Percentiles rank a stretch among this genome's conserved stretches.
Evolutionary conservation across 164 flowering plant genomes (phyloP).

Genomic region (Berberis thunbergii): DNA sequence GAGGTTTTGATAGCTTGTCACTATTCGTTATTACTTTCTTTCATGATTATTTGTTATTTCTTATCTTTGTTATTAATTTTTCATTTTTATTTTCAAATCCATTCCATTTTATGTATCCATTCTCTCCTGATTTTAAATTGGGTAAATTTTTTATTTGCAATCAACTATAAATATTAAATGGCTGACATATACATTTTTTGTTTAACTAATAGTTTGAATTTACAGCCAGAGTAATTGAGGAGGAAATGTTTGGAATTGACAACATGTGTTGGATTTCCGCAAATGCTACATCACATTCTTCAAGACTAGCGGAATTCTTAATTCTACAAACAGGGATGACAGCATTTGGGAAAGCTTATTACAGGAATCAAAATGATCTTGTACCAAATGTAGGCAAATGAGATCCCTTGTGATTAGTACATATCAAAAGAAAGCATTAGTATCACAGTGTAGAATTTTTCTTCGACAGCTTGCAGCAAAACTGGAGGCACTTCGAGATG

Average conservation of each 20-base stretch:
- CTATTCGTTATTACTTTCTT: too few relatives aligned
- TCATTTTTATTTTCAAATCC: too few relatives aligned
- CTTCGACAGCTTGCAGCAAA: conserved; percentile 69
- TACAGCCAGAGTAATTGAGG: conserved; percentile 91
- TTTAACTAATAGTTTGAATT: conserved; percentile 10
- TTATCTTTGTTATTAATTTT: too few relatives aligned
- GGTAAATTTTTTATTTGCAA: too few relatives aligned
- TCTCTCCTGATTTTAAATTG: too few relatives aligned
- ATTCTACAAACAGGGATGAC: conserved; percentile 95
- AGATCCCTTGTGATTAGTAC: not conserved
- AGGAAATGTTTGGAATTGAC: conserved; percentile 91
- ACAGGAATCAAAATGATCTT: conserved; percentile 65
- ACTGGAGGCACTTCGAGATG: conserved; percentile 88
- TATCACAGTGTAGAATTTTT: not conserved
- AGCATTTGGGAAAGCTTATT: conserved; percentile 89
- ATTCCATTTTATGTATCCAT: too few relatives aligned
- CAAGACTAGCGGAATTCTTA: conserved; percentile 60
- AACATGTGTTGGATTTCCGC: conserved; percentile 94
- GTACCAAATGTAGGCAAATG: conserved; percentile 68
- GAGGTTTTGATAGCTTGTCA: too few relatives aligned
- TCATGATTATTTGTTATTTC: too few relatives aligned
- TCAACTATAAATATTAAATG: not conserved
- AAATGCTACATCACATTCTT: conserved; percentile 72
- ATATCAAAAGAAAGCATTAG: not conserved
- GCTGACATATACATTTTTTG: not conserved